Evolutionary conservation across 345 rosid species (phyloP).

Genomic region (Gossypioides kirkii): DNA sequence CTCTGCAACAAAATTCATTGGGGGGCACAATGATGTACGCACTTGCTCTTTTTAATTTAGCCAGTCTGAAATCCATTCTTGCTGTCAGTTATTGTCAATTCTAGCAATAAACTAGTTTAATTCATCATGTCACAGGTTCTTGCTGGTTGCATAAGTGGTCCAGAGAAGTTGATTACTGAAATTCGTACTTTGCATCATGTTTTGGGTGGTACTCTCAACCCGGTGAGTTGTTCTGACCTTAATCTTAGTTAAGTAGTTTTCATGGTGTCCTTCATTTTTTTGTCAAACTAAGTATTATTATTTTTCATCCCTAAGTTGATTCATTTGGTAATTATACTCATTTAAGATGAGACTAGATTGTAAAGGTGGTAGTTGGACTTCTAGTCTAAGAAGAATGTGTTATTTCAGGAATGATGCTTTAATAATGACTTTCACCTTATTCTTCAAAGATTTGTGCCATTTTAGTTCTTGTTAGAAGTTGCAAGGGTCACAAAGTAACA

Average conservation of each 20-base stretch:
- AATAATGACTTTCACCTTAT: background rate
- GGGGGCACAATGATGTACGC: constrained; percentile 94
- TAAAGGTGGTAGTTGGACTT: constrained; percentile 16
- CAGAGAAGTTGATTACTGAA: constrained; percentile 60
- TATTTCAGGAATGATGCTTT: constrained; percentile 5
- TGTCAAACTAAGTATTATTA: background rate
- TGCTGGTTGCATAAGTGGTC: constrained; percentile 92
- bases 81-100: background rate
- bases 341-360: background rate
- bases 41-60: constrained; percentile 10
- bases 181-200: constrained; percentile 90
- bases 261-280: background rate
- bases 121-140: constrained; percentile 57
- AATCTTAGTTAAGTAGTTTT: background rate
- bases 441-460: background rate
- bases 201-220: constrained; percentile 88
- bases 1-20: constrained; percentile 87
- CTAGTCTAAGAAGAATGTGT: background rate
- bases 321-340: background rate
- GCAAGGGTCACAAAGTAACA: background rate
- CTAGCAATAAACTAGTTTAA: background rate
- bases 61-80: background rate
- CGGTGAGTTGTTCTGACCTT: constrained; percentile 40
- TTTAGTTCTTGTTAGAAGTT: constrained; percentile 3
- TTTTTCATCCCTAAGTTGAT: background rate